Conservation (phyloP, 768 basidiomycete species). For the Boletus reticuloceps region DNA sequence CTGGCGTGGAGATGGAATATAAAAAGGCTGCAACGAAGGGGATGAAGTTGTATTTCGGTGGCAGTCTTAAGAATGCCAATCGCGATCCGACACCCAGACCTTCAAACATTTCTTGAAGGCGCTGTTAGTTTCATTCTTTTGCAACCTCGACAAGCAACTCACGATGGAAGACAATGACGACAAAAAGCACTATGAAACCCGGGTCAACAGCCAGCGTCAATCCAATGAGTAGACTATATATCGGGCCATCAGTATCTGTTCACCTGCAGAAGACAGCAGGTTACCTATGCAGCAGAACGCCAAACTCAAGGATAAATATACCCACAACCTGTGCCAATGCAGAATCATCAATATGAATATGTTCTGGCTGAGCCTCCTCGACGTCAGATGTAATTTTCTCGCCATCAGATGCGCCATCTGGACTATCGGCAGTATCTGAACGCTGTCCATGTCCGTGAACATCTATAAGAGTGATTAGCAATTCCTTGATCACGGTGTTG, state of each 20-base stretch:
- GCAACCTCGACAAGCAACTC: constrained; percentile 31
- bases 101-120: constrained; percentile 78
- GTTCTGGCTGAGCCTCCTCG: constrained; percentile 17
- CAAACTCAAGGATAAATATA: constrained; percentile 91
- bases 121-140: background rate
- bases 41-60: constrained; percentile 50
- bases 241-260: background rate
- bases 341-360: constrained; percentile 41
- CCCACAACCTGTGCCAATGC: constrained; percentile 75
- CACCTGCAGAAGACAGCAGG: background rate
- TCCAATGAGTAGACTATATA: constrained; percentile 72
- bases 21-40: constrained; percentile 59
- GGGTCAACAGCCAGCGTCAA: constrained; percentile 86
- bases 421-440: constrained; percentile 67
- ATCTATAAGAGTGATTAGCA: constrained; percentile 37
- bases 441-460: constrained; percentile 63
- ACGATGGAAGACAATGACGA: constrained; percentile 93
- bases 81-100: constrained; percentile 92
- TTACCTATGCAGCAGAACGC: constrained; percentile 82
- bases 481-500: background rate
- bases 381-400: constrained; percentile 24
- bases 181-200: constrained; percentile 80
- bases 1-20: constrained; percentile 78
- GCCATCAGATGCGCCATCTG: constrained; percentile 39
- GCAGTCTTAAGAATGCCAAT: constrained; percentile 72